Base-by-base conservation (phyloP, 345 rosid genomes). In the Viola odorata region DNA sequence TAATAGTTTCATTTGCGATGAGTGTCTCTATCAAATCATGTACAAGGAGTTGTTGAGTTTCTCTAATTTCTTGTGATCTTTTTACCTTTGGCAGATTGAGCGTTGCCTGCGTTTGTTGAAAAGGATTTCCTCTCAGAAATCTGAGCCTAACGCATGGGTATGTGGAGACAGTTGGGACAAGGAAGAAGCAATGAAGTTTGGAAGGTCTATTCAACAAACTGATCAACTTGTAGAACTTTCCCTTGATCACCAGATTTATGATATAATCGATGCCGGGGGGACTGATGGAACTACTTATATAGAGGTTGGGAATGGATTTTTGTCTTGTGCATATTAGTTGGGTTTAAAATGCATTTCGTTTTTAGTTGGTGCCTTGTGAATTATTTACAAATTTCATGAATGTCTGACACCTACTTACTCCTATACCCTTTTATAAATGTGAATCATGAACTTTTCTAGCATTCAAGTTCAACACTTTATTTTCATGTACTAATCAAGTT, bases 211-310 rank as follows among this genome's bases (percentile, higher is more conserved):
- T 69, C 80, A 51, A 55, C 79, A 66, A 63, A 78, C 74, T 57
- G 96, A 89, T 48, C 96, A 89, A 69, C 77, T 87, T 32, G 76
- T 78, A 45, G 97, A 92, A 76, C 96, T 92, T 72, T 78, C 90
- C 12, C 70, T 89, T 64, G 96, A 87, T 58, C 84, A 79, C 77
- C 96, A 90, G 79, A 81, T 88, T 72, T 83, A 85, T 80, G 95
- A 92, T 74, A 80, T 88, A 81, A 84, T 92, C 61, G 85, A 81
- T 77, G 88, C 87, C 50, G 86, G 75, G 76, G 92, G 88, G 71
- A 78, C 85, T 59, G 76, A 77, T 38, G 98, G 97, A 42, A 73
- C 83, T 72, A 71, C 82, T 60, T 61, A 75, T 63, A 83, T 81
- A 82, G 92, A 86, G 96, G 98, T 92, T 92, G 52, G 41, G 67